Evolutionary conservation across 306 rosid genomes (phyloP).

Genomic region (Quercus alba): DNA sequence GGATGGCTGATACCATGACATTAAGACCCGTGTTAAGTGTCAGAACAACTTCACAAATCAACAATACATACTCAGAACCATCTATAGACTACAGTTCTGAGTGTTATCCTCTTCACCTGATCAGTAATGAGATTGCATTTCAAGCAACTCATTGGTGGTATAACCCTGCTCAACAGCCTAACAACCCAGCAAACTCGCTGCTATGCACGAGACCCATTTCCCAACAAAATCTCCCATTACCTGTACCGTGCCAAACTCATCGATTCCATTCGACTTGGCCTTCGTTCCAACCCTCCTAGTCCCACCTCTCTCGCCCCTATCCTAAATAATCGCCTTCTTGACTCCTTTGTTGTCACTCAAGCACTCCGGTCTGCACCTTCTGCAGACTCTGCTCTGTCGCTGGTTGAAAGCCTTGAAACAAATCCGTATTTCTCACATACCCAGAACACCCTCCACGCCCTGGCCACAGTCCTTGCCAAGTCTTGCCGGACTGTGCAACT

Average conservation of each 20-base stretch:
- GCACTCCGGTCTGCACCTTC: constrained; percentile 74
- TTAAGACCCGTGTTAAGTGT: neutral
- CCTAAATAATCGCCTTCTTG: constrained; percentile 47
- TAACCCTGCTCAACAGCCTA: constrained; percentile 19
- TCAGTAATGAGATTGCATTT: constrained; percentile 24
- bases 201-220: constrained; percentile 59
- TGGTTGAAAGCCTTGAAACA: constrained; percentile 36
- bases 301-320: constrained; percentile 42
- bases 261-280: constrained; percentile 64
- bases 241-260: constrained; percentile 74
- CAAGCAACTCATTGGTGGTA: constrained; percentile 18
- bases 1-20: neutral
- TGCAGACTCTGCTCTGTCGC: constrained; percentile 60
- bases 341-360: constrained; percentile 63
- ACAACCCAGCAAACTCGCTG: constrained; percentile 39
- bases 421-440: constrained; percentile 46
- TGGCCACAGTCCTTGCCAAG: constrained; percentile 73
- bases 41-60: neutral
- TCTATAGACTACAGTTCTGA: neutral
- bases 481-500: constrained; percentile 42
- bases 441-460: constrained; percentile 60
- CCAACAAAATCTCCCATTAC: constrained; percentile 62
- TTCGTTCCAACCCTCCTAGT: constrained; percentile 42
- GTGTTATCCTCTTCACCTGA: neutral
- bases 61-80: neutral